Conservation (phyloP, 2,329 filamentous ascomycete species). For the Alternaria panax region DNA sequence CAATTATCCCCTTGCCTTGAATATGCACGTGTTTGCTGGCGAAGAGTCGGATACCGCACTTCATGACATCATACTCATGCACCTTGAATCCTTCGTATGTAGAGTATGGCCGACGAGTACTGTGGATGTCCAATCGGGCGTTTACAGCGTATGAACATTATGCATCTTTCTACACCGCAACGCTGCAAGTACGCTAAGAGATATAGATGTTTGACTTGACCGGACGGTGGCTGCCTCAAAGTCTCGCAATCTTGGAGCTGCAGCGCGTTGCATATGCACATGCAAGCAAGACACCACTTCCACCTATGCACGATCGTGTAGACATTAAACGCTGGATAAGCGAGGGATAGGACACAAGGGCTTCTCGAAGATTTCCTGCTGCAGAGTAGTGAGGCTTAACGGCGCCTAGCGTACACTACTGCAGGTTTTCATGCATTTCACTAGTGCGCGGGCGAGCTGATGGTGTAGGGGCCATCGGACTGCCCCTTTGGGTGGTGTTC, state of each 20-base stretch:
- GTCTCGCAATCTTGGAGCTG: conserved; percentile 1
- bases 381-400: conserved; percentile 17
- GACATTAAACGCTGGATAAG: conserved; percentile 1
- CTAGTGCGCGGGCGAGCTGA: conserved; percentile 10
- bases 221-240: conserved; percentile 9
- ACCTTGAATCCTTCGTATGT: conserved; percentile 1
- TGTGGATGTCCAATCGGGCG: neutral
- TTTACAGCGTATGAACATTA: conserved; percentile 3
- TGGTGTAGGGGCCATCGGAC: conserved; percentile 4
- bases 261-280: conserved; percentile 9
- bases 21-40: conserved; percentile 4
- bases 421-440: conserved; percentile 16
- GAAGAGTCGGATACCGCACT: neutral
- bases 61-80: conserved; percentile 12
- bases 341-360: conserved; percentile 2
- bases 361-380: conserved; percentile 14
- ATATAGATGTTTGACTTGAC: conserved; percentile 8
- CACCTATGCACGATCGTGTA: conserved; percentile 12
- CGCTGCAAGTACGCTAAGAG: neutral
- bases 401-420: conserved; percentile 16
- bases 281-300: conserved; percentile 14
- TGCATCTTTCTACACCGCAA: conserved; percentile 11
- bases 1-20: conserved; percentile 1
- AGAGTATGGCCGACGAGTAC: conserved; percentile 5
- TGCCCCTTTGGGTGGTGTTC: conserved; percentile 4